Evolutionary conservation across 2,329 filamentous ascomycete species (phyloP), one percentile per base, ranked within the genome.

Genomic region (Chalaropsis ovoidea): DNA sequence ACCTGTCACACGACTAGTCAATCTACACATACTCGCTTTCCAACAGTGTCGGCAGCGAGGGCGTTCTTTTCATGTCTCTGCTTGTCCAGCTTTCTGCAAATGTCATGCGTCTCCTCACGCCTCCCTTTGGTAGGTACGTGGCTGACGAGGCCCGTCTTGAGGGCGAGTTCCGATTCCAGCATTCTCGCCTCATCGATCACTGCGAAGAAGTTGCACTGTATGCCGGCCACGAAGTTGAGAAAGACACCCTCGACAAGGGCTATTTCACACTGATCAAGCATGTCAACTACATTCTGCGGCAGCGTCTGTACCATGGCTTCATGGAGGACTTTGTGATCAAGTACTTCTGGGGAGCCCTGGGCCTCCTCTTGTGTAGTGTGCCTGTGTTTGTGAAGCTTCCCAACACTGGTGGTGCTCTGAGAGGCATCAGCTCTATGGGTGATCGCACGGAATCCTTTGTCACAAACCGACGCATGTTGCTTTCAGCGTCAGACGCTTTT

Each of bases 241-340:
- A 97, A 75, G 90, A 97, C 74, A 95, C 89, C 0, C 80, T 99
- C 64, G 94, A 99, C 76, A 97, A 97, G 77, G 93, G 94, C 17
- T 99, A 99, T 76, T 99, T 99, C 73, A 99, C 94, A 1, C 81
- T 99, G 45, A 99, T 99, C 78, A 97, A 96, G 77, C 94, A 99
- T 76, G 93, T 99, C 73, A 99, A 99, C 75, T 87, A 95, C 72
- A 96, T 97, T 69, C 77, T 99, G 68, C 83, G 92, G 47, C 82
- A 90, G 68, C 85, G 94, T 61, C 89, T 99, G 74, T 97, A 97
- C 75, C 93, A 99, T 74, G 93, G 92, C n/a, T 87, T 99, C 72
- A 96, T 97, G 93, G 94, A 99, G 74, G 94, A 99, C 75, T 99
- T 96, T 75, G 90, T 97, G 67, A 96, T 99, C 76, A 99, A 99